Conservation (phyloP, 192 early-diverging fungal species). For the Linnemannia elongata region DNA sequence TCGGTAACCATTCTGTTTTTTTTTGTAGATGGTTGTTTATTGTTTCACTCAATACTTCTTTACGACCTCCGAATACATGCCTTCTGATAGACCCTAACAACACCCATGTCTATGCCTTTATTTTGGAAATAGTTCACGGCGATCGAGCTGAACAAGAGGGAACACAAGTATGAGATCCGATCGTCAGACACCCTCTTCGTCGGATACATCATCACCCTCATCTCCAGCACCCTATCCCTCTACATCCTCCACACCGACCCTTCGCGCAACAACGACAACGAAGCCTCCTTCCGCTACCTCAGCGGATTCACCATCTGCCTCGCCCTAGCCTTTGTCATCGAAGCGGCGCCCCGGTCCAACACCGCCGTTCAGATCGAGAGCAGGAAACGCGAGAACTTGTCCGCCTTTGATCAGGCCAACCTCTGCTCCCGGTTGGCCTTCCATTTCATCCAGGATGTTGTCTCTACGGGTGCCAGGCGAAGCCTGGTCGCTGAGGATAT, state of each 20-base stretch:
- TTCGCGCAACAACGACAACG: neutral
- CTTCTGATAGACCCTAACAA: neutral
- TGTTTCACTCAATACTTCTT: neutral
- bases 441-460: constrained; percentile 29
- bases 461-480: constrained; percentile 32
- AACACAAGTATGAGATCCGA: constrained; percentile 44
- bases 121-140: neutral
- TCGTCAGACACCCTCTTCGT: constrained; percentile 31
- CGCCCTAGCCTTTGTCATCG: constrained; percentile 13
- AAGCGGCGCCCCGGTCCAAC: constrained; percentile 30
- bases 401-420: constrained; percentile 34
- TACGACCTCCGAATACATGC: neutral
- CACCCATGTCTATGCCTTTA: neutral
- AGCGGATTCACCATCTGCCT: constrained; percentile 1
- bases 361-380: constrained; percentile 22
- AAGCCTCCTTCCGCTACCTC: neutral
- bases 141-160: constrained; percentile 30
- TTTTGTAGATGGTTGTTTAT: neutral
- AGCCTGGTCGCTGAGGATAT: constrained; percentile 29
- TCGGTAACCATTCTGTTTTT: neutral
- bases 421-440: constrained; percentile 25
- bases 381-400: neutral
- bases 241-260: constrained; percentile 16
- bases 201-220: constrained; percentile 22
- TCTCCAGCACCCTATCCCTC: neutral